Conservation (phyloP, 257 asterid species). For the Schizonepeta tenuifolia region DNA sequence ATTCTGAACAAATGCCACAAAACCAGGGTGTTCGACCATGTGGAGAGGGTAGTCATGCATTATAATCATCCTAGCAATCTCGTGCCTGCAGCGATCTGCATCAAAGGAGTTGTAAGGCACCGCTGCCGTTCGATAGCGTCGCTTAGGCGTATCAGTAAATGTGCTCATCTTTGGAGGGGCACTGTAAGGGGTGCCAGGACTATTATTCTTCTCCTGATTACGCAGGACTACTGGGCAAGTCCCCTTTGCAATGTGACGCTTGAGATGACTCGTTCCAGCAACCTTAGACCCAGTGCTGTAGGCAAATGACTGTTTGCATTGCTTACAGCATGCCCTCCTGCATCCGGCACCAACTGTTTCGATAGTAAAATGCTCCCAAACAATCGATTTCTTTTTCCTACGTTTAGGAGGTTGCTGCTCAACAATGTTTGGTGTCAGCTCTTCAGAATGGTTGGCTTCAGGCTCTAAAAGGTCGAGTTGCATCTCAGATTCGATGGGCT, state of each 20-base stretch:
- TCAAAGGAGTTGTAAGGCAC: conserved; percentile 67
- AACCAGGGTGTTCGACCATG: conserved; percentile 97
- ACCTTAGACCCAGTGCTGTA: conserved; percentile 95
- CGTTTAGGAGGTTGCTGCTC: conserved; percentile 55
- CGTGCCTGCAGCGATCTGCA: conserved; percentile 82
- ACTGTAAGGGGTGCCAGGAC: conserved; percentile 52
- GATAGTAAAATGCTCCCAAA: conserved; percentile 98
- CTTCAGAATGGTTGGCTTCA: conserved; percentile 38
- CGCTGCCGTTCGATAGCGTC: conserved; percentile 69
- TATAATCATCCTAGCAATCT: conserved; percentile 88
- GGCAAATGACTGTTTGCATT: conserved; percentile 97
- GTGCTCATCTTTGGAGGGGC: conserved; percentile 74
- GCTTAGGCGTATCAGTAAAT: conserved; percentile 60
- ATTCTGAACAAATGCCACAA: conserved; percentile 78
- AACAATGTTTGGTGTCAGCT: conserved; percentile 40
- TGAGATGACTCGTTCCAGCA: conserved; percentile 98
- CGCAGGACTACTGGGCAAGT: conserved; percentile 80
- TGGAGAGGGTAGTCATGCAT: conserved; percentile 97
- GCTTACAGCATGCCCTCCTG: conserved; percentile 91
- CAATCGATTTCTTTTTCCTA: conserved; percentile 90
- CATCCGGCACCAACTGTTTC: conserved; percentile 74
- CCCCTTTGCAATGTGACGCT: conserved; percentile 95
- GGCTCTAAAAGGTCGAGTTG: conserved; percentile 49
- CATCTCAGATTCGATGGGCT: conserved; percentile 49
- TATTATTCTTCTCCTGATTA: conserved; percentile 60